Percentiles rank a stretch among this genome's conserved stretches.
Evolutionary conservation across 345 rosid genomes (phyloP).

Genomic region (Hypericum perforatum): DNA sequence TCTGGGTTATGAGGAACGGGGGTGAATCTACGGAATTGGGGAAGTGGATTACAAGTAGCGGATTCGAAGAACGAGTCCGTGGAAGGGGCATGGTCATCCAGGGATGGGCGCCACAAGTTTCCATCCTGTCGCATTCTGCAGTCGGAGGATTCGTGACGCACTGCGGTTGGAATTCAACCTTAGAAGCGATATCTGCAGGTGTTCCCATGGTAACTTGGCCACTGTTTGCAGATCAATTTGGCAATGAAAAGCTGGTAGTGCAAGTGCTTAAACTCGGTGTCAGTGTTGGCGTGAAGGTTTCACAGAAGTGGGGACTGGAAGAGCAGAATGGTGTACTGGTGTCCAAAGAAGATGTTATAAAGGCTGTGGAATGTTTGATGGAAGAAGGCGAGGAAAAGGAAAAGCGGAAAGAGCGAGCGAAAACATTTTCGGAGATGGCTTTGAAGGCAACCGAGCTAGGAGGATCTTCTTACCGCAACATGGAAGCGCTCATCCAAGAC

Average conservation of each 20-base stretch:
- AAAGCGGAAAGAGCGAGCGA: too few relatives aligned
- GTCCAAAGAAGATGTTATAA: too few relatives aligned
- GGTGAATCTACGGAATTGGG: background rate
- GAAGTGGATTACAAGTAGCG: background rate
- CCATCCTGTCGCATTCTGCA: constrained; percentile 9
- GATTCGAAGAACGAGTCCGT: constrained; percentile 11
- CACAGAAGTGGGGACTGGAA: constrained; percentile 4
- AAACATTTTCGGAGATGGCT: too few relatives aligned
- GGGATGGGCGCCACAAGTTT: constrained; percentile 17
- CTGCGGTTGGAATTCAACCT: constrained; percentile 15
- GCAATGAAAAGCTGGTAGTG: constrained; percentile 9
- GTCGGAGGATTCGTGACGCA: constrained; percentile 15
- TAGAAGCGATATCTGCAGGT: constrained; percentile 10
- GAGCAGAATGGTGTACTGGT: too few relatives aligned
- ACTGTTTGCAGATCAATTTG: constrained; percentile 6
- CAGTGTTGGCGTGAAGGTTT: background rate
- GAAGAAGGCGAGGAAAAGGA: too few relatives aligned
- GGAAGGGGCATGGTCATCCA: constrained; percentile 9
- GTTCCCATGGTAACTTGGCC: constrained; percentile 12
- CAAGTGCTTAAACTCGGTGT: constrained; percentile 5
- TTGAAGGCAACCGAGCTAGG: too few relatives aligned
- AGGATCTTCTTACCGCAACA: too few relatives aligned
- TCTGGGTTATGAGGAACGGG: background rate
- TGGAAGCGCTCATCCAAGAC: too few relatives aligned
- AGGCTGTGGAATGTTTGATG: too few relatives aligned